phyloP scores from a whole-genome alignment of 768 basidiomycete genomes.

The Boletus speciosus region DNA sequence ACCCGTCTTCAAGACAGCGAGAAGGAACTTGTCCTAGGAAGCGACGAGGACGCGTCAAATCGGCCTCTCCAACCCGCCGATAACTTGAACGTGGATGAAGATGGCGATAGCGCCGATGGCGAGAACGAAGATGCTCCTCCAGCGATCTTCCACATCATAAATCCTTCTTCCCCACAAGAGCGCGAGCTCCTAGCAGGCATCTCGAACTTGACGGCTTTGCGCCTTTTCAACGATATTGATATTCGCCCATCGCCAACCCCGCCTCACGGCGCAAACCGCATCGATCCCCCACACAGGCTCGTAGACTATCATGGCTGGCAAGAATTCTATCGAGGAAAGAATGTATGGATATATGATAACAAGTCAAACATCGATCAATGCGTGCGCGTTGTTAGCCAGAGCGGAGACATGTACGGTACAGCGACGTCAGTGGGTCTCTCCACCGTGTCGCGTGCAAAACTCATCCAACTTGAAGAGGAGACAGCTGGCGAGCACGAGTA shows the following conservation, averaged over 20 bases:
- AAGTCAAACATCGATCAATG: slow-evolving; percentile 64
- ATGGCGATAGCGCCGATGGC: slow-evolving; percentile 19
- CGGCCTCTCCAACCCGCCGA: slow-evolving; percentile 15
- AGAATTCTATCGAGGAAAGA: slow-evolving; percentile 66
- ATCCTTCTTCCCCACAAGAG: slow-evolving; percentile 41
- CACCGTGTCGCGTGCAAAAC: background rate
- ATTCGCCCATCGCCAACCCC: slow-evolving; percentile 51
- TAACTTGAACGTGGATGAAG: slow-evolving; percentile 21
- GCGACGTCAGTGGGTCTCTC: slow-evolving; percentile 56
- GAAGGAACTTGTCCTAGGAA: slow-evolving; percentile 43
- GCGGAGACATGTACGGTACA: slow-evolving; percentile 67
- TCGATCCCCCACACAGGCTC: slow-evolving; percentile 52
- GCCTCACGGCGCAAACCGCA: slow-evolving; percentile 43
- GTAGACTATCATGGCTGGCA: slow-evolving; percentile 65
- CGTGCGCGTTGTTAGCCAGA: slow-evolving; percentile 60
- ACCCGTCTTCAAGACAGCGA: slow-evolving; percentile 51
- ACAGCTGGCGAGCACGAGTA: slow-evolving; percentile 76
- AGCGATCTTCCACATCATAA: slow-evolving; percentile 51
- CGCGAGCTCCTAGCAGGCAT: slow-evolving; percentile 43
- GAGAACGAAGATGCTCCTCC: slow-evolving; percentile 33
- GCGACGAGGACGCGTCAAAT: slow-evolving; percentile 20
- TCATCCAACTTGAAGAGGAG: slow-evolving; percentile 49
- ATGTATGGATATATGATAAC: slow-evolving; percentile 73
- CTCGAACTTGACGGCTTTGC: slow-evolving; percentile 65
- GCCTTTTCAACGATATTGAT: slow-evolving; percentile 69